Conservation (phyloP, 2,329 filamentous ascomycete species). For the Aspergillus sp. region DNA sequence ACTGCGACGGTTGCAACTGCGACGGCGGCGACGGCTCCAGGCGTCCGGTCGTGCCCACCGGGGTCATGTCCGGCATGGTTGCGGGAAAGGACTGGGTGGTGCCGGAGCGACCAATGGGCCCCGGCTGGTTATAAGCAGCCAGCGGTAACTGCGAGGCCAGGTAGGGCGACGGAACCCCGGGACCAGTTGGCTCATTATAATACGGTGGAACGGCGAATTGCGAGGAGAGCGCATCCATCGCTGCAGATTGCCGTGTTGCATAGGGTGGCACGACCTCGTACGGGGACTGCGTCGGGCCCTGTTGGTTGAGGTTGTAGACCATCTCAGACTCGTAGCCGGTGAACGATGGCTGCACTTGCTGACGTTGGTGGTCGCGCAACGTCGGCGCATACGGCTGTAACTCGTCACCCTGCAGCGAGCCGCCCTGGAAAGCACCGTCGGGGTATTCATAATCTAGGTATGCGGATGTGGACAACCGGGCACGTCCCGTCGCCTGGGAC, state of each 20-base stretch:
- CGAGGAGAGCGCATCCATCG: constrained; percentile 71
- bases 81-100: constrained; percentile 53
- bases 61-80: constrained; percentile 52
- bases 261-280: constrained; percentile 79
- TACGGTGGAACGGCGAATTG: constrained; percentile 72
- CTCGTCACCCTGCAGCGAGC: constrained; percentile 50
- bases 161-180: constrained; percentile 60
- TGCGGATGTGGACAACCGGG: constrained; percentile 36
- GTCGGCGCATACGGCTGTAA: constrained; percentile 65
- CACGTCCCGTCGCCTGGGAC: constrained; percentile 36
- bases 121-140: constrained; percentile 61
- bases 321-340: constrained; percentile 62
- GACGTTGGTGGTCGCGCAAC: constrained; percentile 51
- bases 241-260: constrained; percentile 71
- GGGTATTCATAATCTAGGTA: constrained; percentile 55
- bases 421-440: constrained; percentile 51
- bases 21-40: constrained; percentile 30
- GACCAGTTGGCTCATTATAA: constrained; percentile 67
- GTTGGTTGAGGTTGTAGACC: constrained; percentile 76
- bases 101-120: constrained; percentile 53
- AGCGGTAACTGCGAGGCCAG: constrained; percentile 64
- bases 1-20: constrained; percentile 26
- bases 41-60: constrained; percentile 38
- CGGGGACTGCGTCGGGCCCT: constrained; percentile 58
- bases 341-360: constrained; percentile 41